phyloP scores from a whole-genome alignment of 2,329 filamentous ascomycete genomes.

The Arthroderma sp. region DNA sequence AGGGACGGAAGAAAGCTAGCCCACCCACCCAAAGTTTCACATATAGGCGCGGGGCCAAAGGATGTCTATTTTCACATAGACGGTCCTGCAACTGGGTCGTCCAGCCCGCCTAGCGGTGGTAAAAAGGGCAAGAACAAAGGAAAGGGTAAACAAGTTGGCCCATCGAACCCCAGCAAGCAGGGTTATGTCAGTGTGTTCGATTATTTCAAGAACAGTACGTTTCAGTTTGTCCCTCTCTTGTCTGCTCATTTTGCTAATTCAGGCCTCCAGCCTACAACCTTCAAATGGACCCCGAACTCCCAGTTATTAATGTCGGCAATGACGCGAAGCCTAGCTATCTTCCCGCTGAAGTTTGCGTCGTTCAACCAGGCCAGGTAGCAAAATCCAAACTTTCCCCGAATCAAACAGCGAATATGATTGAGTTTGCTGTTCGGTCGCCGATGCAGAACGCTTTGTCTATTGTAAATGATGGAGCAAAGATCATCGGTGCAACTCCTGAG shows the following conservation, averaged over 20 bases:
- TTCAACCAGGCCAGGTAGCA: constrained; percentile 52
- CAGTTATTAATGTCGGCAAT: constrained; percentile 55
- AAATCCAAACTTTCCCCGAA: constrained; percentile 44
- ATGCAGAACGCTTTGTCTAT: constrained; percentile 55
- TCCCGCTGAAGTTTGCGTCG: constrained; percentile 51
- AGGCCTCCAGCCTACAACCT: constrained; percentile 25
- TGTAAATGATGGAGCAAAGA: constrained; percentile 37
- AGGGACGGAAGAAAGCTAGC: constrained; percentile 22
- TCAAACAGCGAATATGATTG: constrained; percentile 58
- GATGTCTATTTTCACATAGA: constrained; percentile 44
- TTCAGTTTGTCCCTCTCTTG: not conserved
- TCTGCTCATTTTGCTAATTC: constrained; percentile 2
- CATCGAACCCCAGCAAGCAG: constrained; percentile 13
- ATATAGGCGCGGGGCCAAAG: constrained; percentile 35
- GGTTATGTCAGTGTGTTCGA: constrained; percentile 40
- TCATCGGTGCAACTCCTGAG: constrained; percentile 44
- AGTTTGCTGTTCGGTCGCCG: constrained; percentile 56
- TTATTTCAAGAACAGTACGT: constrained; percentile 35
- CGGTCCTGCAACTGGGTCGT: constrained; percentile 10
- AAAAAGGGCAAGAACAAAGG: constrained; percentile 20
- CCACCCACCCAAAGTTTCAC: constrained; percentile 24
- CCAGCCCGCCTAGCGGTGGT: constrained; percentile 7
- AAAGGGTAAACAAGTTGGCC: constrained; percentile 15
- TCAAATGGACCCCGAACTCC: constrained; percentile 29
- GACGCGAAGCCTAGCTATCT: constrained; percentile 46